Conservation (phyloP, 2,329 filamentous ascomycete genomes). For the Fusarium succisae region DNA sequence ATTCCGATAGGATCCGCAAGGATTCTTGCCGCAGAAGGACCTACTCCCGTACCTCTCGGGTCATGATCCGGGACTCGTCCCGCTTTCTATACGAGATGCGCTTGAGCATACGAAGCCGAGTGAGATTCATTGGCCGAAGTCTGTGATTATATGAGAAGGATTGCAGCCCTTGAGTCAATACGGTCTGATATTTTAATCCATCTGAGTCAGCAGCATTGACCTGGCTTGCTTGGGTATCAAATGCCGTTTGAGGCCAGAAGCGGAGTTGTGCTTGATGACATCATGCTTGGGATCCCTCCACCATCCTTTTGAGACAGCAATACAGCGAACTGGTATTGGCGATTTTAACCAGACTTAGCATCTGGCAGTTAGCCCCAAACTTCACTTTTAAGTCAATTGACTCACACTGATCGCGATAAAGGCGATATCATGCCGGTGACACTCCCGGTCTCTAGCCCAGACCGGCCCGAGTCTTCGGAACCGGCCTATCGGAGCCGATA, state of each 20-base stretch:
- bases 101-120: neutral
- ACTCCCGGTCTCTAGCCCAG: neutral
- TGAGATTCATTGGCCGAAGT: neutral
- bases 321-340: neutral
- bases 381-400: neutral
- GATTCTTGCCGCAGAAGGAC: neutral
- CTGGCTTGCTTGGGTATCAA: neutral
- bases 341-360: fast-evolving
- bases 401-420: no score
- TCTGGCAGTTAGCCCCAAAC: neutral
- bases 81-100: neutral
- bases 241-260: neutral
- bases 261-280: neutral
- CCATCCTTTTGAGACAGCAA: neutral
- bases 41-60: neutral
- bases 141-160: neutral
- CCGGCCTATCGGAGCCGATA: neutral
- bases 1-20: neutral
- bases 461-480: conserved; percentile 2
- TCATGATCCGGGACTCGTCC: neutral
- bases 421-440: neutral
- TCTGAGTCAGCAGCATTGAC: neutral
- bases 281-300: neutral
- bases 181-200: no score
- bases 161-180: no score